phyloP scores from a whole-genome alignment of 768 basidiomycete genomes.

The Agaricus sinodeliciosus region DNA sequence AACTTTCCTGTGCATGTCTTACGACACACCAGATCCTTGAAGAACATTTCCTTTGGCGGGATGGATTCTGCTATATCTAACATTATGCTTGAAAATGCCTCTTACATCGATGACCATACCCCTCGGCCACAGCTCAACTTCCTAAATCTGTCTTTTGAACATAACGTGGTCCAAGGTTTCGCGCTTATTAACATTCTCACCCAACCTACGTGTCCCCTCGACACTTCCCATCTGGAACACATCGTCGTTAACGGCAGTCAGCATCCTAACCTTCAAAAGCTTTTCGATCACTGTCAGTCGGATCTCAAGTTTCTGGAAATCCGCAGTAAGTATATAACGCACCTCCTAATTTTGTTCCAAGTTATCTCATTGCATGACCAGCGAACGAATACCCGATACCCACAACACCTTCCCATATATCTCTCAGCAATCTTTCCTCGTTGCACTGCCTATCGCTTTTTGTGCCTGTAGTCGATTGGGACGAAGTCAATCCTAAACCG shows the following conservation, averaged over 20 bases:
- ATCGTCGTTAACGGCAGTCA: slow-evolving; percentile 6
- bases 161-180: slow-evolving; percentile 1
- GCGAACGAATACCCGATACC: slow-evolving; percentile 8
- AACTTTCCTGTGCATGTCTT: slow-evolving; percentile 1
- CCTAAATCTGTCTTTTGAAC: slow-evolving; percentile 8
- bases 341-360: background rate
- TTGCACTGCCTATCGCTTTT: slow-evolving; percentile 7
- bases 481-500: slow-evolving; percentile 3
- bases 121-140: slow-evolving; percentile 1
- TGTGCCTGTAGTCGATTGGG: slow-evolving; percentile 7
- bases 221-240: slow-evolving; percentile 5
- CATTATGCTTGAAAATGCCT: background rate
- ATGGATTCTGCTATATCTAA: background rate
- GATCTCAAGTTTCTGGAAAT: slow-evolving; percentile 7
- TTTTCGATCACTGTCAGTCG: slow-evolving; percentile 1
- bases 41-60: slow-evolving; percentile 7
- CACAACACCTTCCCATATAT: slow-evolving; percentile 2
- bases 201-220: background rate
- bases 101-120: background rate
- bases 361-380: background rate
- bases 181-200: slow-evolving; percentile 2
- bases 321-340: background rate
- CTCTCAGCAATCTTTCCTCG: background rate
- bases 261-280: slow-evolving; percentile 3
- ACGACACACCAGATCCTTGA: background rate